Conservation (phyloP, 768 basidiomycete genomes). For the Termitomyces eurrhizus region DNA sequence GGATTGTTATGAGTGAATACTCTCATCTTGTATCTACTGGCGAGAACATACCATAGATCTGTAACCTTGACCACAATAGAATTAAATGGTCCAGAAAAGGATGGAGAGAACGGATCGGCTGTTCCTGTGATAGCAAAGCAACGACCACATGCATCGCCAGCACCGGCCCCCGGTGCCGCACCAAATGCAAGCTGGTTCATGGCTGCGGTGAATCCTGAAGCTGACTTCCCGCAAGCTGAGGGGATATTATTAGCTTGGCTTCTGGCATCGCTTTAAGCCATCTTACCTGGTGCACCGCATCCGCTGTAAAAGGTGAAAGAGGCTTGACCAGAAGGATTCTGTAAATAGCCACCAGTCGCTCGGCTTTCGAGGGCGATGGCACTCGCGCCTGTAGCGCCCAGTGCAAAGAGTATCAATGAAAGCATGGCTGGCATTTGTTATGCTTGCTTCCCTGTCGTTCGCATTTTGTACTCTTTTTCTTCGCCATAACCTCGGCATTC, state of each 20-base stretch:
- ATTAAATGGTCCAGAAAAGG: constrained; percentile 47
- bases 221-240: constrained; percentile 49
- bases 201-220: constrained; percentile 50
- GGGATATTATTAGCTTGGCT: constrained; percentile 1
- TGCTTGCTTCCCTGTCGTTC: not conserved
- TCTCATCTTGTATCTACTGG: not conserved
- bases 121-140: constrained; percentile 53
- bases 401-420: constrained; percentile 18
- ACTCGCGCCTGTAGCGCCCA: constrained; percentile 16
- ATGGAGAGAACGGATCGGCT: constrained; percentile 48
- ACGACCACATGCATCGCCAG: constrained; percentile 60
- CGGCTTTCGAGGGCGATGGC: constrained; percentile 25
- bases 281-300: constrained; percentile 43
- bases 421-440: constrained; percentile 16
- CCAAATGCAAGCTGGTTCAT: constrained; percentile 57
- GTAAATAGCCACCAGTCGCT: constrained; percentile 50
- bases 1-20: not conserved
- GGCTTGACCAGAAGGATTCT: constrained; percentile 47
- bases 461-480: constrained; percentile 9
- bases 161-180: constrained; percentile 40
- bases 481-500: constrained; percentile 17
- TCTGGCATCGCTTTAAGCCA: not conserved
- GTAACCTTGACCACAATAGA: constrained; percentile 52
- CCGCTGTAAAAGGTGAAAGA: constrained; percentile 57
- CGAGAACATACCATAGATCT: constrained; percentile 32